These are phyloP conservation scores for Vinca minor DNA, from an alignment of 257 asterid genomes.

Conservation along the genomic window DNA sequence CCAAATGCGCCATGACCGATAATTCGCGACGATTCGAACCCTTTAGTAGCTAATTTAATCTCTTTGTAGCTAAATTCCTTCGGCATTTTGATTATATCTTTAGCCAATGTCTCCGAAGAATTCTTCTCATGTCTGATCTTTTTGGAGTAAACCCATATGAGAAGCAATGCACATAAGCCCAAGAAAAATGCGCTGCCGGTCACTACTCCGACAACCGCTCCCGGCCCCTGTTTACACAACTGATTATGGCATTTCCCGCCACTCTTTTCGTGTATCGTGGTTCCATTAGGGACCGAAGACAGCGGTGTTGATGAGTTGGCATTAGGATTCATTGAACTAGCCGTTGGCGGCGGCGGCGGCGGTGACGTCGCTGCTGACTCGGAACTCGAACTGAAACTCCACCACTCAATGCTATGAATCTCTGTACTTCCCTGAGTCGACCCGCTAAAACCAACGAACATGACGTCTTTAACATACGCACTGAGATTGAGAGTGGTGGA, in stretches of 20 bases:
- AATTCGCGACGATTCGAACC: conserved; percentile 39
- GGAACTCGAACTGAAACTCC: conserved; percentile 57
- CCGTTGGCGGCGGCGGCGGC: conserved; percentile 36
- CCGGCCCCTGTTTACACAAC: conserved; percentile 52
- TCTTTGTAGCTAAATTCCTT: conserved; percentile 65
- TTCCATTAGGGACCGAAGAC: conserved; percentile 29
- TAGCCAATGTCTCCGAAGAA: conserved; percentile 36
- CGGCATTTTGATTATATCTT: conserved; percentile 67
- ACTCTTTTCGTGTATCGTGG: conserved; percentile 21
- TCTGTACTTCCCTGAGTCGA: conserved; percentile 93
- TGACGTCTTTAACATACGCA: conserved; percentile 48
- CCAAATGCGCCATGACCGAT: conserved; percentile 80
- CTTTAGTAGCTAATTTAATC: conserved; percentile 56
- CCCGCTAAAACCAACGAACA: conserved; percentile 70
- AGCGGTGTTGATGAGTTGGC: conserved; percentile 30
- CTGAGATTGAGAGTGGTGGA: conserved; percentile 39
- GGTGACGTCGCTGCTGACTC: conserved; percentile 17
- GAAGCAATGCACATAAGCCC: conserved; percentile 38
- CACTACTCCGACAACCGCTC: conserved; percentile 67
- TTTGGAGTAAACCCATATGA: conserved; percentile 51
- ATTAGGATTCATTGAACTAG: conserved; percentile 43
- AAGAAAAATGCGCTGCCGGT: conserved; percentile 69
- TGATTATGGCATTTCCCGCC: conserved; percentile 39
- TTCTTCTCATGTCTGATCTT: conserved; percentile 35
- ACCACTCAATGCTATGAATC: conserved; percentile 64